These are phyloP conservation scores for Endoconidiophora laricicola DNA, from an alignment of 2,329 filamentous ascomycete species.

Conservation along the genomic window DNA sequence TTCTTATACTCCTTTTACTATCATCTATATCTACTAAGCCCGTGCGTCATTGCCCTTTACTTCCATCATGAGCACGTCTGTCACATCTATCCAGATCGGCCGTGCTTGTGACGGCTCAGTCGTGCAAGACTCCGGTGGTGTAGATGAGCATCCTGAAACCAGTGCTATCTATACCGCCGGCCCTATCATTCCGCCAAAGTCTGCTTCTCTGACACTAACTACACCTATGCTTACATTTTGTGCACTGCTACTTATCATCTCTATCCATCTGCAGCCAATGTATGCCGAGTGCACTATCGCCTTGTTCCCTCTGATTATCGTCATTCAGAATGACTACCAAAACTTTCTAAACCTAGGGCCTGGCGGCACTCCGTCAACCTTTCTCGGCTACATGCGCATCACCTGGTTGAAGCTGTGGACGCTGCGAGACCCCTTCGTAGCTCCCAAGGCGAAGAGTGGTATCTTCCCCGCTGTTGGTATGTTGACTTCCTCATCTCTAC, in stretches of 20 bases:
- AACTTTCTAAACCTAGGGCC: conserved; percentile 65
- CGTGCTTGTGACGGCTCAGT: neutral
- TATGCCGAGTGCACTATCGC: neutral
- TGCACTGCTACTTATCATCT: neutral
- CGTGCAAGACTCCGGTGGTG: neutral
- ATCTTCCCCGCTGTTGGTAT: conserved; percentile 17
- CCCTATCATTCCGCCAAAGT: neutral
- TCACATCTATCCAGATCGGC: neutral
- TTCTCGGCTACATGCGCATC: conserved; percentile 55
- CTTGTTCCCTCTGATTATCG: neutral
- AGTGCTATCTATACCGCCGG: neutral
- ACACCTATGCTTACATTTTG: neutral
- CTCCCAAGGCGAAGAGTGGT: conserved; percentile 25
- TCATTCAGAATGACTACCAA: conserved; percentile 50
- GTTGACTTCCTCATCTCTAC: conserved; percentile 38
- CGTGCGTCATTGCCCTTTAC: too few relatives aligned
- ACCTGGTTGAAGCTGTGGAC: conserved; percentile 56
- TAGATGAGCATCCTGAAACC: too few relatives aligned
- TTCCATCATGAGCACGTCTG: neutral
- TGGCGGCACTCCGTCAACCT: conserved; percentile 62
- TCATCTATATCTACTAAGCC: too few relatives aligned
- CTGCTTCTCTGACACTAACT: neutral
- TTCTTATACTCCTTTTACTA: too few relatives aligned
- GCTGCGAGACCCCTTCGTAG: conserved; percentile 53
- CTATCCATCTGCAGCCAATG: neutral